phyloP scores from a whole-genome alignment of 768 basidiomycete genomes.

The Obba rivulosa region DNA sequence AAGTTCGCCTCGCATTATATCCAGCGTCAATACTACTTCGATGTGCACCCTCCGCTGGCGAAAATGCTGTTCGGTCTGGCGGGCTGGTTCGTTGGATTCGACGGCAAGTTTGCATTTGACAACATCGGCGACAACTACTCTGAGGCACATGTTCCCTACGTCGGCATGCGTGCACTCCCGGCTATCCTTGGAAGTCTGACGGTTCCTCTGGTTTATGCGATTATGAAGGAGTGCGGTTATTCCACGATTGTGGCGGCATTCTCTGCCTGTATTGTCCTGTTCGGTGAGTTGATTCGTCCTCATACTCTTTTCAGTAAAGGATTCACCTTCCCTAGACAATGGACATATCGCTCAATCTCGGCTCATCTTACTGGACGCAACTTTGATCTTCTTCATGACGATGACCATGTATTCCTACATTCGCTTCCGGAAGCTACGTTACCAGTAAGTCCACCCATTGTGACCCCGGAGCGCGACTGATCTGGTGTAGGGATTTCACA shows the following conservation, averaged over 20 bases:
- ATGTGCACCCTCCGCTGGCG: constrained; percentile 96
- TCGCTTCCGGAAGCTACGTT: constrained; percentile 91
- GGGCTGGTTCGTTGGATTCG: constrained; percentile 95
- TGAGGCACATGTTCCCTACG: constrained; percentile 81
- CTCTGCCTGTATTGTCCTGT: constrained; percentile 78
- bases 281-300: constrained; percentile 56
- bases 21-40: constrained; percentile 93
- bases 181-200: constrained; percentile 90
- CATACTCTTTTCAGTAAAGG: not conserved
- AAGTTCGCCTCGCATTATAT: constrained; percentile 97
- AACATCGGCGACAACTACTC: constrained; percentile 94
- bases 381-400: constrained; percentile 92
- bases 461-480: constrained; percentile 1
- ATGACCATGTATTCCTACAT: constrained; percentile 91
- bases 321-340: constrained; percentile 63
- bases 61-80: constrained; percentile 92
- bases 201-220: constrained; percentile 85
- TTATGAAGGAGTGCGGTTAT: constrained; percentile 98
- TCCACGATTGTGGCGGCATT: constrained; percentile 88
- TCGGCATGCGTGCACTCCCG: constrained; percentile 89
- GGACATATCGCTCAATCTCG: constrained; percentile 96
- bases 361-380: constrained; percentile 91
- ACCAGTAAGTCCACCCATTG: constrained; percentile 47
- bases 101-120: constrained; percentile 91
- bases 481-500: constrained; percentile 66